Percentiles rank a stretch among this genome's conserved stretches.
Evolutionary conservation across 139 green algal genomes (phyloP).

Genomic region (Chlorella sp.): DNA sequence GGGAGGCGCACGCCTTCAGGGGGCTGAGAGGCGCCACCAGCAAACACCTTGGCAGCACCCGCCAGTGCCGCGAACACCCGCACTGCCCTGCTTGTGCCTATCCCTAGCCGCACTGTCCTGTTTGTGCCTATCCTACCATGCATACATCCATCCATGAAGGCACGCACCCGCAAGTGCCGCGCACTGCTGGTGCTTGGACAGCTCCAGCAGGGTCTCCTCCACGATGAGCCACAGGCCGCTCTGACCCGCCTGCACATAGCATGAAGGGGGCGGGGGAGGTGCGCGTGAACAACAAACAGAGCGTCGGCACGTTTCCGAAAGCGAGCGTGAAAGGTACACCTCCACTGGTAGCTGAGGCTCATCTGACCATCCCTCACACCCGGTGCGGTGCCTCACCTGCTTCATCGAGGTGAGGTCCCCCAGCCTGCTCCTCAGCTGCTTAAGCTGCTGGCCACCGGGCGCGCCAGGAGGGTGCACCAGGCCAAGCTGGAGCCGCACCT

Average conservation of each 20-base stretch:
- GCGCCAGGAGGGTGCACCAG: background rate
- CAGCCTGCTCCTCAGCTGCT: background rate
- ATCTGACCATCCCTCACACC: background rate
- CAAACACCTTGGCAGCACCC: too few relatives aligned
- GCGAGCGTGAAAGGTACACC: too few relatives aligned
- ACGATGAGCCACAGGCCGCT: conserved; percentile 27
- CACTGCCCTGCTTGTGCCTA: too few relatives aligned
- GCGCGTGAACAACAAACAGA: too few relatives aligned
- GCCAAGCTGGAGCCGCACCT: background rate
- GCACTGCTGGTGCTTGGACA: conserved; percentile 16
- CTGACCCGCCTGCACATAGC: conserved; percentile 24
- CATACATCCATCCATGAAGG: background rate
- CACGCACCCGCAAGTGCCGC: background rate
- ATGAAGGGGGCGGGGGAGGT: too few relatives aligned
- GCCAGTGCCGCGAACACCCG: too few relatives aligned
- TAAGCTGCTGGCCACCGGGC: background rate
- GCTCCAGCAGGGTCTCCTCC: conserved; percentile 26
- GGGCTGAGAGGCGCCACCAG: too few relatives aligned
- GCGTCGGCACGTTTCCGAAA: too few relatives aligned
- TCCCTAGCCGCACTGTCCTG: too few relatives aligned
- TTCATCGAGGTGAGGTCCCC: background rate
- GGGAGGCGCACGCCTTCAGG: too few relatives aligned
- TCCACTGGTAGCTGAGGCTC: too few relatives aligned
- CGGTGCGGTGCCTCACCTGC: background rate
- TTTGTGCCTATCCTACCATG: background rate